Base-by-base conservation (phyloP, 2,329 filamentous ascomycete species). In the Aspergillus clavatus region DNA sequence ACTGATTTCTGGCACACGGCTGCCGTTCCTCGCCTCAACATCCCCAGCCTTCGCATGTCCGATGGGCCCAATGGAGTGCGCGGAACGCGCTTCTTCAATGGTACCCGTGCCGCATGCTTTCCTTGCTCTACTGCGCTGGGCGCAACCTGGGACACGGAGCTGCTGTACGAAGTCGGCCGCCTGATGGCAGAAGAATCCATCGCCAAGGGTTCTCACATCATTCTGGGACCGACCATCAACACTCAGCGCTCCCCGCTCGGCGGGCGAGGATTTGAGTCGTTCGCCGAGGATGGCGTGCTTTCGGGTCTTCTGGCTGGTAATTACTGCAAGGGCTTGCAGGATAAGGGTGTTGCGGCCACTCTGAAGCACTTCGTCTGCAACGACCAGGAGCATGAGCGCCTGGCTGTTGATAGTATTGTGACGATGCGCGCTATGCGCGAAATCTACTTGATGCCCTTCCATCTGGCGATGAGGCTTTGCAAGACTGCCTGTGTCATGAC, bases 211-310 rank as follows among this genome's bases (percentile, higher is more conserved):
- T 83, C 85, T 22, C 78, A 89, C 48, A 78, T 90, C 26, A 73
- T 90, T 4, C 75, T 91, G 7, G 87, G 83, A 0, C 87, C 86
- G 2, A 90, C 87, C 1, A 82, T 89, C 26, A 89, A 87, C 69
- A 84, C 89, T 74, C 87, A 93, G 58, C 80, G 88, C 12, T 86
- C 86, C 40, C 88, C 88, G 0, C 75, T 93, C 0, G 87, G 87
- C n/a, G 88, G 88, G 14, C 78, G 88, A 48, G 89, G 89, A 52
- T 94, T 93, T 55, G 88, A 94, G 67, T 89, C 87, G 0, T 93
- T 89, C 63, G 89, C 86, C 0, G 88, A 93, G 64, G 88, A 93
- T 54, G 87, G 87, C 0, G 77, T 84, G 7, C 74, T 94, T 4
- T 87, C 86, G 0, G 86, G 86, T 24, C 85, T 83, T 51, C 71